These are phyloP conservation scores for Stachybotrys chartarum DNA, from an alignment of 2,329 filamentous ascomycete genomes.

Conservation along the genomic window DNA sequence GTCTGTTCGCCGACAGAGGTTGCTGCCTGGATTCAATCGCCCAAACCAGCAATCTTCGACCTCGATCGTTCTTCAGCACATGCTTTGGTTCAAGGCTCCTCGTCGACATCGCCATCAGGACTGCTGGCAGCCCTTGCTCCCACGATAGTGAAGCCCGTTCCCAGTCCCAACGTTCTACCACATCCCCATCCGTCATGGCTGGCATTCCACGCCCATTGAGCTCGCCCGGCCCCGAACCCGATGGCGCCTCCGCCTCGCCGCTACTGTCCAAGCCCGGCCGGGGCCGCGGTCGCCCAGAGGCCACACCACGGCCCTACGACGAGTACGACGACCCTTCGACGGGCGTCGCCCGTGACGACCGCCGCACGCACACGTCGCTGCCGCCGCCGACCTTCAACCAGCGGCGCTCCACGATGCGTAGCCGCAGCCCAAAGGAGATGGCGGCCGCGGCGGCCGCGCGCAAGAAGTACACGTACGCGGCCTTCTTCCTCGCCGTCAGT, in stretches of 20 bases:
- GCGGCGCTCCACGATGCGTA: slow-evolving; percentile 63
- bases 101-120: not conserved
- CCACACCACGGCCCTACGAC: not conserved
- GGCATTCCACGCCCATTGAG: not conserved
- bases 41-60: not conserved
- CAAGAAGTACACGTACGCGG: slow-evolving; percentile 81
- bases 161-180: not conserved
- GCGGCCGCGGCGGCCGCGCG: slow-evolving; percentile 43
- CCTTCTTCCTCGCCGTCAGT: slow-evolving; percentile 74
- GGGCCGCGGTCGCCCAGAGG: slow-evolving; percentile 2
- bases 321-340: slow-evolving; percentile 8
- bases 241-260: slow-evolving; percentile 8
- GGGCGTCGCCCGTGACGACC: slow-evolving; percentile 15
- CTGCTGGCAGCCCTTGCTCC: slow-evolving; percentile 1
- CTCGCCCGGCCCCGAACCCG: slow-evolving; percentile 6
- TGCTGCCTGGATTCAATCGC: too few relatives aligned
- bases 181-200: slow-evolving; percentile 1
- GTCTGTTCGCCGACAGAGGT: too few relatives aligned
- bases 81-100: not conserved
- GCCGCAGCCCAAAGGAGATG: slow-evolving; percentile 59
- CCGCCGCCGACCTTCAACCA: slow-evolving; percentile 8
- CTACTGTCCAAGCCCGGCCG: slow-evolving; percentile 15
- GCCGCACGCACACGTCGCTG: slow-evolving; percentile 17
- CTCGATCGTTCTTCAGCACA: not conserved
- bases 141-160: slow-evolving; percentile 1